Evolutionary conservation across 1,284 basidiomycete species (phyloP), one percentile per base, ranked within the genome.

Genomic region (Fomitopsis pinicola): DNA sequence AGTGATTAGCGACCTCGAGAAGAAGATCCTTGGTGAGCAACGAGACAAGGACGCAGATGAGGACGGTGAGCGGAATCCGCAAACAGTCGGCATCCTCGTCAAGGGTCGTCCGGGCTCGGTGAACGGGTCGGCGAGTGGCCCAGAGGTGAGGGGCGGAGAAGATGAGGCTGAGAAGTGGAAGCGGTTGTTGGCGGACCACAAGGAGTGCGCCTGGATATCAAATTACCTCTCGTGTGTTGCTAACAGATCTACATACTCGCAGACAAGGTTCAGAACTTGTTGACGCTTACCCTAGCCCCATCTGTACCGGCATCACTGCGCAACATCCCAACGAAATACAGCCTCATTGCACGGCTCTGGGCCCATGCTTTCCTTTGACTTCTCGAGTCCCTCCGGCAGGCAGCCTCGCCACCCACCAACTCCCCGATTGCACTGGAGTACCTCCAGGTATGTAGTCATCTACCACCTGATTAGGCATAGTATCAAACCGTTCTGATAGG

Each of bases 311-410:
- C 91, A 0, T 95, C 94, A 0, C 78, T 98, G 3, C 90, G 94
- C 54, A 87, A 89, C 64, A 91, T 98, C 48, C 95, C 96, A 0
- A 87, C 87, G 53, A 95, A 94, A 69, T 98, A 98, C 78, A 97
- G 97, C 73, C 95, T 98, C 65, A 93, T 97, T 59, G 89, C 89
- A 36, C 87, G 96, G 14, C 81, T 99, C 0, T 99, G 97, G 97
- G 90, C 92, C 0, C 90, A 88, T 54, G 94, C 85, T 0, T 98
- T 98, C 74, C 89, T 97, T 74, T 88, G 89, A 55, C 83, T 97
- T 54, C 87, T 98, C 64, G 95, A 98, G 73, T 86, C 91, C 12
- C 84, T 99, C 42, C 89, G 95, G 7, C 89, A 91, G 58, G 89
- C 91, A 0, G 95, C 88, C 62, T 87, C 60, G 82, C 88, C 33